These are phyloP conservation scores for Ajuga reptans DNA, from an alignment of 305 asterid genomes.

Conservation along the genomic window DNA sequence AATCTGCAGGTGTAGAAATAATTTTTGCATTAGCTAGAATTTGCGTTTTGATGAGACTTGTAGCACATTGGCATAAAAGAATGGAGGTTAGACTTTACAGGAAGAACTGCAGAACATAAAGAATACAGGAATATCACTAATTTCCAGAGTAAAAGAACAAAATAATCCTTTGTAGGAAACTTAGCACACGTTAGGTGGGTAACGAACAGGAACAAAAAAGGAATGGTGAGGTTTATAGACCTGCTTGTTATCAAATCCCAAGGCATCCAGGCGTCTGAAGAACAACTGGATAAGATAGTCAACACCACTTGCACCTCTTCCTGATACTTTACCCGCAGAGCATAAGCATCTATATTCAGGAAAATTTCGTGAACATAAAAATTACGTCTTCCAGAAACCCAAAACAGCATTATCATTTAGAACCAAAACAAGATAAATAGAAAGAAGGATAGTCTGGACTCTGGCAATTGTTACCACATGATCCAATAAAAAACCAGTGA, in stretches of 20 bases:
- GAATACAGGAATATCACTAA: background rate
- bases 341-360: slow-evolving; percentile 78
- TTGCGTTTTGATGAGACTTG: background rate
- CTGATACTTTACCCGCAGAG: slow-evolving; percentile 77
- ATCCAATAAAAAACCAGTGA: background rate
- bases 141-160: background rate
- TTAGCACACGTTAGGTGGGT: slow-evolving; percentile 8
- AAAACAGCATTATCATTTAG: slow-evolving; percentile 1
- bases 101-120: slow-evolving; percentile 13
- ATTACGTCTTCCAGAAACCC: slow-evolving; percentile 16
- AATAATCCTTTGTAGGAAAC: background rate
- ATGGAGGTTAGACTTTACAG: background rate
- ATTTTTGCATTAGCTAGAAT: slow-evolving; percentile 1
- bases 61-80: slow-evolving; percentile 3
- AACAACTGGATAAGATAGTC: slow-evolving; percentile 80
- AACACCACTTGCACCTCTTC: slow-evolving; percentile 68
- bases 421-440: background rate
- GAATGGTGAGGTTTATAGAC: slow-evolving; percentile 27
- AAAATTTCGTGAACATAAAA: slow-evolving; percentile 14
- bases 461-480: background rate
- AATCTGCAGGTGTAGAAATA: slow-evolving; percentile 4
- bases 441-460: background rate
- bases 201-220: background rate
- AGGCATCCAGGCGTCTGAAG: slow-evolving; percentile 68
- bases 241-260: slow-evolving; percentile 83